Conservation (phyloP, 2,329 filamentous ascomycete species). For the Teratosphaeria destructans region DNA sequence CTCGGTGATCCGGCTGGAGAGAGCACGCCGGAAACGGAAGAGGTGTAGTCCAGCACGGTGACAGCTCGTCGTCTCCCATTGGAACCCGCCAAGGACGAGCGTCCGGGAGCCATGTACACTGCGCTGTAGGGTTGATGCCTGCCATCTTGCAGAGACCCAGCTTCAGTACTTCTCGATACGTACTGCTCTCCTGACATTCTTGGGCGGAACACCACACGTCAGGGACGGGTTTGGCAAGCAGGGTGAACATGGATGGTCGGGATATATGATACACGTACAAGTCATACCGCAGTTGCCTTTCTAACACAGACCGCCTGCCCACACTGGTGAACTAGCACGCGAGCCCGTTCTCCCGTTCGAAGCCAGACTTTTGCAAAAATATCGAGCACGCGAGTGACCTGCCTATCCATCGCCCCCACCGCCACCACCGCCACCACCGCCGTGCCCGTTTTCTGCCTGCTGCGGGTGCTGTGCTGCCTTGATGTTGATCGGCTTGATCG, state of each 20-base stretch:
- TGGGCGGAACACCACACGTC: neutral
- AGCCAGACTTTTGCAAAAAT: neutral
- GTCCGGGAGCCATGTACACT: too few species aligned
- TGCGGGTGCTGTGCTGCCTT: neutral
- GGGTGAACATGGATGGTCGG: neutral
- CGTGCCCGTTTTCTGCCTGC: constrained; percentile 1
- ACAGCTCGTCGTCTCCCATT: too few species aligned
- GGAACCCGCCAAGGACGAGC: too few species aligned
- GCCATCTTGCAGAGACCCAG: too few species aligned
- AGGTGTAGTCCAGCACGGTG: too few species aligned
- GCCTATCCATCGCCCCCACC: constrained; percentile 1
- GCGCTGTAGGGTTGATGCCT: too few species aligned
- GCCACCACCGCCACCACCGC: neutral
- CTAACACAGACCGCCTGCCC: neutral
- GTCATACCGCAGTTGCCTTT: neutral
- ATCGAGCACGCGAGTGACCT: neutral
- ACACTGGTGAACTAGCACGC: neutral
- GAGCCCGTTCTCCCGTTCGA: neutral
- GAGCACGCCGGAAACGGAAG: too few species aligned
- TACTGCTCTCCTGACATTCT: neutral
- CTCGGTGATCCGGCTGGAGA: too few species aligned
- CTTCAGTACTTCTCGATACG: too few species aligned
- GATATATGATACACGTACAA: neutral
- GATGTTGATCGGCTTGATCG: constrained; percentile 16
- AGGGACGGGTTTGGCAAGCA: neutral